phyloP scores from a whole-genome alignment of 805 yeast genomes.

The Alloascoidea hylecoeti region DNA sequence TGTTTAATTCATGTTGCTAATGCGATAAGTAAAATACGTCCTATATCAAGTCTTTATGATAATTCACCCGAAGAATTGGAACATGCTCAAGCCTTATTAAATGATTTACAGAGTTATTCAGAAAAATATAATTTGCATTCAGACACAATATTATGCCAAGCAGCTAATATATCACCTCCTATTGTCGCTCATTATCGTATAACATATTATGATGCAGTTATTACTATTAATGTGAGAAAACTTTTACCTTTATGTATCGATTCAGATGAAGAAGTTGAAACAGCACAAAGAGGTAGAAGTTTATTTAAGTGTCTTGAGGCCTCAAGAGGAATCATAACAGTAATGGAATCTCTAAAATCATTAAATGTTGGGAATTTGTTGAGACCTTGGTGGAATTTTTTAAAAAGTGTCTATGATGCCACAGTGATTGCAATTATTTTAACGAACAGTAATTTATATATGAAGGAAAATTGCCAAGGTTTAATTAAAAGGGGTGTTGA shows the following conservation, averaged over 20 bases:
- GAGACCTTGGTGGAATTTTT: not conserved
- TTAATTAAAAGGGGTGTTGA: not conserved
- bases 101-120: not conserved
- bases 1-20: not conserved
- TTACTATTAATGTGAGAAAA: not conserved
- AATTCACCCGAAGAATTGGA: not conserved
- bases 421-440: not conserved
- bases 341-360: not conserved
- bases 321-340: not conserved
- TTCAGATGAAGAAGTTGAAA: no score
- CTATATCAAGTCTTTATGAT: not conserved
- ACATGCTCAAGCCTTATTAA: not conserved
- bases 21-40: not conserved
- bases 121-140: not conserved
- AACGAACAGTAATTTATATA: not conserved
- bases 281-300: not conserved
- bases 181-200: not conserved
- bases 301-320: not conserved
- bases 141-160: not conserved
- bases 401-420: not conserved
- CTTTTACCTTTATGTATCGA: not conserved
- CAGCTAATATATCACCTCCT: conserved; percentile 3
- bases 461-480: not conserved
- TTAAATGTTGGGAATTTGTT: not conserved
- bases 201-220: not conserved